These are phyloP conservation scores for Solanum hybrid DNA, from an alignment of 305 asterid species.

Conservation along the genomic window DNA sequence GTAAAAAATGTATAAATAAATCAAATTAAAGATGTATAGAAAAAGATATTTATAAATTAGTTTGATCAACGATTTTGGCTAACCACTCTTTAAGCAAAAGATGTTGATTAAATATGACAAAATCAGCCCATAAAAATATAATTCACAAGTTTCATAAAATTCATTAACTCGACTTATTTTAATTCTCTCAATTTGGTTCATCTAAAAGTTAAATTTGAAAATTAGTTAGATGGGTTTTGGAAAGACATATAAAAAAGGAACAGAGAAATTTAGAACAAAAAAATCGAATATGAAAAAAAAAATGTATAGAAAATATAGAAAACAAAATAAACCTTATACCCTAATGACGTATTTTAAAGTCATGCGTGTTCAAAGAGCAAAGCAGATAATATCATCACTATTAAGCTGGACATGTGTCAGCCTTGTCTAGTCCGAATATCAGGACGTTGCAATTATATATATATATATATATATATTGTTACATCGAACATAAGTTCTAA, in stretches of 20 bases:
- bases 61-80: background rate
- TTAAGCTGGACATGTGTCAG: no score
- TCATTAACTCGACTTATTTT: background rate
- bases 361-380: background rate
- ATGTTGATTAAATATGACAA: background rate
- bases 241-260: background rate
- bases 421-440: no score
- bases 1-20: no score
- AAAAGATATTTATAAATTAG: no score
- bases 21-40: no score
- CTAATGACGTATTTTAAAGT: background rate
- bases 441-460: no score
- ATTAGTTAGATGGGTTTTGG: background rate
- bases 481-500: background rate
- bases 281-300: no score
- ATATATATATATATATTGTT: no score
- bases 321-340: background rate
- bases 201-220: background rate
- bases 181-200: background rate
- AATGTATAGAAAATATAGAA: background rate
- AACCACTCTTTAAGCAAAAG: no score
- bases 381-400: no score
- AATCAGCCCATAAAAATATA: background rate
- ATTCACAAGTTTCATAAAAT: background rate
- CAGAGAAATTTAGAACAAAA: background rate